Conservation (phyloP, 208 protist species). For the Perkinsela sp. region DNA sequence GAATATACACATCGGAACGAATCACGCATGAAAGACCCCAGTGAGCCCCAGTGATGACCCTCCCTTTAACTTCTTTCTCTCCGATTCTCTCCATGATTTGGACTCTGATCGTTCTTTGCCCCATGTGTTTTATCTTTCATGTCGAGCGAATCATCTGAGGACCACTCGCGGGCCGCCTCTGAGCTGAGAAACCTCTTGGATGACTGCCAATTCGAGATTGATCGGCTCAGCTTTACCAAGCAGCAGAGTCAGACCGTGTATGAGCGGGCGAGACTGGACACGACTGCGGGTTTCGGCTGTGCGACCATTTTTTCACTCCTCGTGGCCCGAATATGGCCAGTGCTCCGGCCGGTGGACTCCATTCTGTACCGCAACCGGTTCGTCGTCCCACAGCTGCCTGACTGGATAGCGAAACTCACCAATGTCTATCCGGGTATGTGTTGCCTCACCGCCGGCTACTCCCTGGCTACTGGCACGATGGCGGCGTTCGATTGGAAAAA, state of each 20-base stretch:
- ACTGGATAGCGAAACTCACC: neutral
- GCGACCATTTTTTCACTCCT: neutral
- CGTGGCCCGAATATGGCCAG: neutral
- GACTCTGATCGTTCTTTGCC: too few relatives aligned
- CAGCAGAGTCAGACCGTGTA: neutral
- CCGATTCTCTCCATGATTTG: too few relatives aligned
- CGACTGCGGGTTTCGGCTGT: neutral
- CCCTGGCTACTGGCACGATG: neutral
- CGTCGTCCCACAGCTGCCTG: neutral
- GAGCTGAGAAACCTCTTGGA: neutral
- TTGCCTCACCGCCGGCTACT: neutral
- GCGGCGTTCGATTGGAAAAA: neutral
- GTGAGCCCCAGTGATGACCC: neutral
- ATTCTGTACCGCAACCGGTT: neutral
- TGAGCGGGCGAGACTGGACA: neutral
- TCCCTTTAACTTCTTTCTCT: too few relatives aligned
- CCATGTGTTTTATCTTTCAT: too few relatives aligned
- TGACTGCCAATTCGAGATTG: neutral
- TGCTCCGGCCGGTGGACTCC: neutral
- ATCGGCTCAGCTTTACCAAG: neutral
- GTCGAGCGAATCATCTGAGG: too few relatives aligned
- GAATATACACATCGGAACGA: neutral
- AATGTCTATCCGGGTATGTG: neutral
- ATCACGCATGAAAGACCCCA: neutral
- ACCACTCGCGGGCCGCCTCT: too few relatives aligned